These are phyloP conservation scores for Glycine soja DNA, from an alignment of 306 rosid species.

Conservation along the genomic window DNA sequence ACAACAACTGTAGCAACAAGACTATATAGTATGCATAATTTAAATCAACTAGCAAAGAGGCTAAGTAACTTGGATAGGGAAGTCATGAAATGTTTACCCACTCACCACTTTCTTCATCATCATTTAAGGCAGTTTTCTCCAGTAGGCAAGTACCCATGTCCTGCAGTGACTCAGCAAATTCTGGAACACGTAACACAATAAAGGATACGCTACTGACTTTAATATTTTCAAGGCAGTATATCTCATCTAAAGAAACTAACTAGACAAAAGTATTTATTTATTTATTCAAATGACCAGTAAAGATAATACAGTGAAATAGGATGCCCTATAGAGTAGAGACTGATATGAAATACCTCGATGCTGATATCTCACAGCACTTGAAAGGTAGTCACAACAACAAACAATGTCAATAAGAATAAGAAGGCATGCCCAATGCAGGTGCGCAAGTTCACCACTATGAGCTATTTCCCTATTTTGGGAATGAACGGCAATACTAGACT, in stretches of 20 bases:
- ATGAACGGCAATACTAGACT: slow-evolving; percentile 21
- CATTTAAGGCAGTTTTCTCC: slow-evolving; percentile 65
- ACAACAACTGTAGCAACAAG: slow-evolving; percentile 42
- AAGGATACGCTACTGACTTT: neutral
- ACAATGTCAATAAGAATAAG: slow-evolving; percentile 30
- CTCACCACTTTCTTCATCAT: slow-evolving; percentile 72
- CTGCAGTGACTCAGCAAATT: slow-evolving; percentile 83
- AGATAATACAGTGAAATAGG: slow-evolving; percentile 5
- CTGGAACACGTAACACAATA: slow-evolving; percentile 58
- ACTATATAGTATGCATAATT: slow-evolving; percentile 32
- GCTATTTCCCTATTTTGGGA: slow-evolving; percentile 1
- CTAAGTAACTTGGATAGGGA: slow-evolving; percentile 38
- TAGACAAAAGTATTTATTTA: too few relatives aligned
- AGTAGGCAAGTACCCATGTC: slow-evolving; percentile 87
- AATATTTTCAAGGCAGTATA: slow-evolving; percentile 24
- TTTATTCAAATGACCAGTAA: slow-evolving; percentile 3
- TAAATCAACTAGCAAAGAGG: slow-evolving; percentile 45
- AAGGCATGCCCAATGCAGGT: slow-evolving; percentile 16
- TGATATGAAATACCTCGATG: neutral
- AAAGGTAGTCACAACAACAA: slow-evolving; percentile 23
- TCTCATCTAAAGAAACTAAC: neutral
- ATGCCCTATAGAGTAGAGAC: neutral
- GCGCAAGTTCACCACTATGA: slow-evolving; percentile 14
- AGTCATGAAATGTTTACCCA: slow-evolving; percentile 48
- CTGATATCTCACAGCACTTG: slow-evolving; percentile 19